Evolutionary conservation across 1,284 basidiomycete species (phyloP).

Genomic region (Blastosporella zonata): DNA sequence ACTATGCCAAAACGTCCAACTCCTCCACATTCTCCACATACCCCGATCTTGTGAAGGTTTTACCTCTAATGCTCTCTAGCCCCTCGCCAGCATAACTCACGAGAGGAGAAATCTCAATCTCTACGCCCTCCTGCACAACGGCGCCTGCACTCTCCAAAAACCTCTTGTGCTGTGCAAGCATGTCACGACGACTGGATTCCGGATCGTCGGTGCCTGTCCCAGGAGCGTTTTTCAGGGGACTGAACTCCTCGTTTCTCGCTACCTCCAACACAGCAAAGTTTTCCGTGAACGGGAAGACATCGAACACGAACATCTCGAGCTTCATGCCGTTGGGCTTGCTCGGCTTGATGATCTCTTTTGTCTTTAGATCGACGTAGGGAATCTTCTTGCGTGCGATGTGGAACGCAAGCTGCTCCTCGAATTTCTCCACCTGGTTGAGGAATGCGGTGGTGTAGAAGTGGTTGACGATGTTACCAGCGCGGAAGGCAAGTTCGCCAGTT

Average conservation of each 20-base stretch:
- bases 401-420: conserved; percentile 90
- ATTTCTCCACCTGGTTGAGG: conserved; percentile 76
- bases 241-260: conserved; percentile 87
- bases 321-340: conserved; percentile 97
- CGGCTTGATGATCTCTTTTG: conserved; percentile 74
- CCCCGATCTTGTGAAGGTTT: conserved; percentile 62
- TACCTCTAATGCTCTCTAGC: conserved; percentile 77
- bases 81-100: conserved; percentile 93
- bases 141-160: conserved; percentile 87
- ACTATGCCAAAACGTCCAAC: conserved; percentile 37
- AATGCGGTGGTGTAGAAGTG: conserved; percentile 96
- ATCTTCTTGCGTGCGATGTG: conserved; percentile 99
- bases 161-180: conserved; percentile 86
- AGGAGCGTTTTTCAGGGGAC: conserved; percentile 96
- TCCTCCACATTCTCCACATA: conserved; percentile 36
- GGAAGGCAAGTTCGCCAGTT: conserved; percentile 80
- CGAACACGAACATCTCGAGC: conserved; percentile 98
- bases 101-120: conserved; percentile 90
- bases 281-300: conserved; percentile 94
- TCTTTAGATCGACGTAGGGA: conserved; percentile 70
- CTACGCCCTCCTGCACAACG: conserved; percentile 61
- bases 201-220: conserved; percentile 94
- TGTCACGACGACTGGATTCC: conserved; percentile 85
- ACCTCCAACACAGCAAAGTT: conserved; percentile 90
- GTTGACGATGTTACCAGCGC: conserved; percentile 97